Evolutionary conservation across 164 flowering plant genomes (phyloP).

Genomic region (Vitis rotundifolia): DNA sequence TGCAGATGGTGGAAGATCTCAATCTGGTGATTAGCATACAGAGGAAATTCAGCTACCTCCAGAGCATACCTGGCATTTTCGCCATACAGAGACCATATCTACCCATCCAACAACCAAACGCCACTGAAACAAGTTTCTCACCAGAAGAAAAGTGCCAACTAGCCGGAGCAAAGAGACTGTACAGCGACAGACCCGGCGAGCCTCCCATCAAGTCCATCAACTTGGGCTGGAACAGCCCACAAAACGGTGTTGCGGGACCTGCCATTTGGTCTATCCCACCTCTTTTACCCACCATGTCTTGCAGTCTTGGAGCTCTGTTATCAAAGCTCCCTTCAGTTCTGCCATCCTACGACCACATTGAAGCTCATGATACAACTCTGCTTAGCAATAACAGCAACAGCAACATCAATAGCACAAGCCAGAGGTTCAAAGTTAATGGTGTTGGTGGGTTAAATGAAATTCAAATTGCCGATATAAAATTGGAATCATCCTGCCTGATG

Average conservation of each 20-base stretch:
- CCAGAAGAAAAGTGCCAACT: conserved; percentile 27
- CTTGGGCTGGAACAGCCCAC: conserved; percentile 60
- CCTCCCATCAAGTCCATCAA: conserved; percentile 42
- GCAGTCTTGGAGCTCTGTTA: conserved; percentile 49
- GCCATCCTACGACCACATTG: conserved; percentile 15
- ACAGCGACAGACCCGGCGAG: conserved; percentile 21
- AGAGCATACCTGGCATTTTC: conserved; percentile 63
- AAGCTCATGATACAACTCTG: conserved; percentile 14
- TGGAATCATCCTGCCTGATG: conserved; percentile 17
- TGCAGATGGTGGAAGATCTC: conserved; percentile 66
- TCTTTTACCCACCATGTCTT: conserved; percentile 41
- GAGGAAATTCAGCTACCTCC: conserved; percentile 73
- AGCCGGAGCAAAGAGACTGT: conserved; percentile 44
- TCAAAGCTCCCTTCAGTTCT: conserved; percentile 35
- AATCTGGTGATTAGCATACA: conserved; percentile 67
- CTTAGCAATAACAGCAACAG: conserved; percentile 8
- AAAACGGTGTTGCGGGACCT: conserved; percentile 21
- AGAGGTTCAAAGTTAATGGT: conserved; percentile 4
- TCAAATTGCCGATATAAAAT: conserved; percentile 13
- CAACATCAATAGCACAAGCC: conserved; percentile 1
- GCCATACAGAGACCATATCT: conserved; percentile 60
- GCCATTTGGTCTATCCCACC: conserved; percentile 54
- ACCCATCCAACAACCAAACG: conserved; percentile 36
- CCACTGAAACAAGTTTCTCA: conserved; percentile 10
- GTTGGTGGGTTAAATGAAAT: conserved; percentile 3